phyloP scores from a whole-genome alignment of 2,329 filamentous ascomycete genomes.

The Penicillium corylophilum region DNA sequence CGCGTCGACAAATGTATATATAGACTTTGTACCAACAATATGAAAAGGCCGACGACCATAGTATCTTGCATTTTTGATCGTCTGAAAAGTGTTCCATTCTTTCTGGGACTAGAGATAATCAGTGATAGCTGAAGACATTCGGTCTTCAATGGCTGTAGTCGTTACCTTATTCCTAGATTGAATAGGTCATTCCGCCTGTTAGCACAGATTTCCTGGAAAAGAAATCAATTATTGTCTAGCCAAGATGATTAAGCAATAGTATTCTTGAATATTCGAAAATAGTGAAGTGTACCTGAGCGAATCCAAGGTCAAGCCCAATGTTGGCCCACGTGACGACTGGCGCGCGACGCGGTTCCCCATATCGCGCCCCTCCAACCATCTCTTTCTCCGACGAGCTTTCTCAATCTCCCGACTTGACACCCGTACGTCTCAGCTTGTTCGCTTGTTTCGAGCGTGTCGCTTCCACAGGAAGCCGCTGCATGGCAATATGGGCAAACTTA shows the following conservation, averaged over 20 bases:
- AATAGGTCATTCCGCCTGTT: background rate
- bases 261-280: background rate
- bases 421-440: conserved; percentile 7
- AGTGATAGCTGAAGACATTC: background rate
- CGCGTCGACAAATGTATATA: background rate
- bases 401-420: conserved; percentile 17
- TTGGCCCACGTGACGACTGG: conserved; percentile 27
- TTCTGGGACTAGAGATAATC: background rate
- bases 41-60: background rate
- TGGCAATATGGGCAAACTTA: conserved; percentile 86
- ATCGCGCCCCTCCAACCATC: conserved; percentile 26
- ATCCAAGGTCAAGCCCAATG: background rate
- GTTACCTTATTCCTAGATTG: background rate
- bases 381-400: conserved; percentile 5
- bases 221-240: too few relatives aligned
- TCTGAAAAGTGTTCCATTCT: background rate
- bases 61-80: background rate
- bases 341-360: conserved; percentile 29
- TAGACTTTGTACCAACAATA: background rate
- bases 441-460: conserved; percentile 16
- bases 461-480: conserved; percentile 27
- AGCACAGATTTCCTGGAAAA: background rate
- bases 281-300: background rate
- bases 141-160: background rate
- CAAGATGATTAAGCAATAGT: too few relatives aligned